Base-by-base conservation (phyloP, 2,329 filamentous ascomycete species). In the Aschersonia sp. region DNA sequence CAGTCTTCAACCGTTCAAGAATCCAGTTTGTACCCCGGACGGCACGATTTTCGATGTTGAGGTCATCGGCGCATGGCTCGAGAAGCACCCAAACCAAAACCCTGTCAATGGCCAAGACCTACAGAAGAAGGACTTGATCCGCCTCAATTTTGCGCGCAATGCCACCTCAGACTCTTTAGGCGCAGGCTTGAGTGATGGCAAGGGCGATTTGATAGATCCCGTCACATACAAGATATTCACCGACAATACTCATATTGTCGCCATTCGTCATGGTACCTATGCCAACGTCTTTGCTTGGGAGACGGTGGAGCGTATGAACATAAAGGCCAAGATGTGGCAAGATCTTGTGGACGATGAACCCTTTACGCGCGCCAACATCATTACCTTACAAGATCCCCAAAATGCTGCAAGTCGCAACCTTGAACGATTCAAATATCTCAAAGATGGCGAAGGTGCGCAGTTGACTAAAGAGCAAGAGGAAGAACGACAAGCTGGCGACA, bases 141-240 rank as follows among this genome's bases (percentile, higher is more conserved):
- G 88, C 59, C 77, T 98, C 53, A 83, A 89, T 61, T 95, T 97
- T 64, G 77, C 86, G 50, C 89, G 90, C 62, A 98, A 97, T 63
- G 85, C 89, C 47, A 84, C 89, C 51, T 66, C 69, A 42, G 69
- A 74, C 54, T 67, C 68, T 3, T 66, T 71, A 41, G 67, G 71
- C 41, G 67, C 67, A 7, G 70, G 67, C 3, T 53, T 66, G 10
- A 68, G 67, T 52, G 74, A 79, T 52, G 74, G 70, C 12, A 72
- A 74, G 50, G 84, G 79, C 47, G 92, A 97, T 57, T 85, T 92
- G 58, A 87, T 97, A 52, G 92, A 98, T 58, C 94, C 92, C 0
- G 90, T 98, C 44, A 95, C 89, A 0, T 97, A 86, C 73, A 98
- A 98, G 65, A 85, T 94, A 41, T 87, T 98, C 59, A 98, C 92